Conservation (phyloP, 2,329 filamentous ascomycete species). For the Penicillium psychrosexuale region DNA sequence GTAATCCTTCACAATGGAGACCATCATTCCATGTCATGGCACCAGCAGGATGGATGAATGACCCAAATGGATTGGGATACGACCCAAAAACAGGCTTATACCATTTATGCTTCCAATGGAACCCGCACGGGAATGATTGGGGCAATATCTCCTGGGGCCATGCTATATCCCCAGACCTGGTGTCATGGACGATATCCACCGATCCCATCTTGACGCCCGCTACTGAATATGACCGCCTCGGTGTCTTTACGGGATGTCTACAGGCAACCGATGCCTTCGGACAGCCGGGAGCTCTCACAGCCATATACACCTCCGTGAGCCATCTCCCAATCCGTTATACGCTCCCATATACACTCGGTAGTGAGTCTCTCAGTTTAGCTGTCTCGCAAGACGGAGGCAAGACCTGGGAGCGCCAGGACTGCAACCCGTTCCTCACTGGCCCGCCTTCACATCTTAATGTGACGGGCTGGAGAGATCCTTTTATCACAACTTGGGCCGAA, state of each 20-base stretch:
- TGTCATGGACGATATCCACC: constrained; percentile 36
- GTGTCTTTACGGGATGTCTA: constrained; percentile 45
- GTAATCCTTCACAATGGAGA: constrained; percentile 14
- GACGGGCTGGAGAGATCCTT: constrained; percentile 46
- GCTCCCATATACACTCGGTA: constrained; percentile 35
- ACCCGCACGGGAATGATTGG: constrained; percentile 42
- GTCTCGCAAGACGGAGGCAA: constrained; percentile 38
- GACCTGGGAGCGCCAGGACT: constrained; percentile 35
- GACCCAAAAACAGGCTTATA: constrained; percentile 41
- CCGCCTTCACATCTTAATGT: constrained; percentile 35
- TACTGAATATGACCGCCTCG: constrained; percentile 38
- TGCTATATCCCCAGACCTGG: constrained; percentile 38
- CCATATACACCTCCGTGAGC: constrained; percentile 43
- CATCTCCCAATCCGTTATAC: constrained; percentile 43
- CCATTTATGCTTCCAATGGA: constrained; percentile 46
- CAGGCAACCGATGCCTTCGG: constrained; percentile 27
- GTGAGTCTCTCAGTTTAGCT: constrained; percentile 41
- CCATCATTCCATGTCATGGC: constrained; percentile 40
- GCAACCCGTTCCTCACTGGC: constrained; percentile 40
- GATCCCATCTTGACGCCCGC: constrained; percentile 34
- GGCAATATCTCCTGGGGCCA: constrained; percentile 45
- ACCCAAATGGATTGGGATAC: constrained; percentile 44
- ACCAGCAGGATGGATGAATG: constrained; percentile 45
- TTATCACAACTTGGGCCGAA: constrained; percentile 24
- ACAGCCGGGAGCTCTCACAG: constrained; percentile 30